A percentile compares a stretch with the other conserved stretches of the same genome.
phyloP scores from a whole-genome alignment of 345 rosid species.

The Erodium maritimum region DNA sequence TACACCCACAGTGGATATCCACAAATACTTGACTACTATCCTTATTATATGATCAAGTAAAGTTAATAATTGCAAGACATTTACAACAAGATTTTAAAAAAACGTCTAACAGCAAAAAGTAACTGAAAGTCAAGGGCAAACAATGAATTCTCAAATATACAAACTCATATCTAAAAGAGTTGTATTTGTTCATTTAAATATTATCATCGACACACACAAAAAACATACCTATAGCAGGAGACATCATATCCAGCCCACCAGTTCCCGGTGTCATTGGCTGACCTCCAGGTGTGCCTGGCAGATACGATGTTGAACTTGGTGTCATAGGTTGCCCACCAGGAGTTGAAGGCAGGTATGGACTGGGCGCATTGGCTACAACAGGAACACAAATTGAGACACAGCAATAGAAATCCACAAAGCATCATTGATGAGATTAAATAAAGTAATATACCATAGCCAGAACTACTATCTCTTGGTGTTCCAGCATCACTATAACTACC shows the following conservation, averaged over 20 bases:
- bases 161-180: neutral
- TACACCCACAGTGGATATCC: too few species aligned
- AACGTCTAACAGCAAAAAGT: neutral
- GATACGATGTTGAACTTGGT: slow-evolving; percentile 61
- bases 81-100: too few species aligned
- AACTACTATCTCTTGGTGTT: slow-evolving; percentile 76
- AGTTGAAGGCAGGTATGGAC: slow-evolving; percentile 88
- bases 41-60: too few species aligned
- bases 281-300: slow-evolving; percentile 97
- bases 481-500: slow-evolving; percentile 87
- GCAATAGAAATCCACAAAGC: neutral
- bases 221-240: slow-evolving; percentile 66
- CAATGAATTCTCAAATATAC: neutral
- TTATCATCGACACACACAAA: too few species aligned
- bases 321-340: slow-evolving; percentile 92
- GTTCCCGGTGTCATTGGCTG: slow-evolving; percentile 98
- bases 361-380: slow-evolving; percentile 78
- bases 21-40: too few species aligned
- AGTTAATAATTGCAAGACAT: too few species aligned
- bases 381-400: neutral
- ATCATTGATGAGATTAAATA: slow-evolving; percentile 1
- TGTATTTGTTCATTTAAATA: neutral
- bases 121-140: neutral
- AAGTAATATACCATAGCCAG: slow-evolving; percentile 45
- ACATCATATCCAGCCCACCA: slow-evolving; percentile 77